These are phyloP conservation scores for Oldenlandia corymbosa DNA, from an alignment of 257 asterid species.

Conservation along the genomic window DNA sequence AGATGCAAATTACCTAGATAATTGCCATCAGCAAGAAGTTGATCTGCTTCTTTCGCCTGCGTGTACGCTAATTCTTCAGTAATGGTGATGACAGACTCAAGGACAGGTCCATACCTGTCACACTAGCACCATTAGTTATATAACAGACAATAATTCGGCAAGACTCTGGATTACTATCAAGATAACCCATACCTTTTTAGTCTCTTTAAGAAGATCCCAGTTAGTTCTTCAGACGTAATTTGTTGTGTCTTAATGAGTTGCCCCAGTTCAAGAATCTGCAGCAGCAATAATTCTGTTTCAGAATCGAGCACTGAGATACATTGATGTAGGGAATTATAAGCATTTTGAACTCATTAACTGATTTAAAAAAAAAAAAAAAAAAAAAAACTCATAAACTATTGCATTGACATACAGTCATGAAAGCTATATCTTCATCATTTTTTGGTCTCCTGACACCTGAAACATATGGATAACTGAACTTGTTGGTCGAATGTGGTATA, in stretches of 20 bases:
- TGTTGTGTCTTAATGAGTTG: slow-evolving; percentile 60
- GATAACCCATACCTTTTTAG: slow-evolving; percentile 50
- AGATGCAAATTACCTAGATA: slow-evolving; percentile 47
- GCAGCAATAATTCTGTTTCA: slow-evolving; percentile 7
- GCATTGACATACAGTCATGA: slow-evolving; percentile 63
- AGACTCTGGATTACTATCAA: neutral
- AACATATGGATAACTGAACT: slow-evolving; percentile 46
- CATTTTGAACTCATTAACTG: neutral
- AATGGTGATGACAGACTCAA: slow-evolving; percentile 71
- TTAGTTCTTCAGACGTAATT: slow-evolving; percentile 74
- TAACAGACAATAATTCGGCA: neutral
- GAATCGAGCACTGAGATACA: neutral
- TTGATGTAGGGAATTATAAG: neutral
- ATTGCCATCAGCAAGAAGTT: slow-evolving; percentile 54
- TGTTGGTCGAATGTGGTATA: slow-evolving; percentile 17
- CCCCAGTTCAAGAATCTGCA: slow-evolving; percentile 82
- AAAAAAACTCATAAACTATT: too few species aligned
- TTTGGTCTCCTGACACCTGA: slow-evolving; percentile 49
- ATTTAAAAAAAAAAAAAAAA: too few species aligned
- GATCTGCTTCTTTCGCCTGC: slow-evolving; percentile 79
- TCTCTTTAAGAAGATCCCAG: slow-evolving; percentile 53
- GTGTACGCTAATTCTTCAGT: slow-evolving; percentile 86
- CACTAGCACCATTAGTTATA: neutral
- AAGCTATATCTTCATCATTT: slow-evolving; percentile 73
- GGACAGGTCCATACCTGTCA: slow-evolving; percentile 69